Evolutionary conservation across 106 monocot species (phyloP).

Genomic region (Allium cepa): DNA sequence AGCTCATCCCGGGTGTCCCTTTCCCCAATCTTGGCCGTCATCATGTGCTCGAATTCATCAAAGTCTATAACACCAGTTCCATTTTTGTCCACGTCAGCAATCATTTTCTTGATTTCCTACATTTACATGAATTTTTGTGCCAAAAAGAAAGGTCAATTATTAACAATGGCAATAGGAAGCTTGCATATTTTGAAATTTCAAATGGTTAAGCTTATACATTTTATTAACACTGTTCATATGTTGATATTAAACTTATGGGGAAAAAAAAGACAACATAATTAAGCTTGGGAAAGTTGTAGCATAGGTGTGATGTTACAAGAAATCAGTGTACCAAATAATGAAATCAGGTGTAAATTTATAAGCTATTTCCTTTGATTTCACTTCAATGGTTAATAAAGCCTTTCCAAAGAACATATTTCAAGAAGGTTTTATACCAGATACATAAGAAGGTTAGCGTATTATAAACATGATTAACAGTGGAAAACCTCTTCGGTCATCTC

Average conservation of each 20-base stretch:
- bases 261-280: neutral
- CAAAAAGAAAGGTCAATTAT: neutral
- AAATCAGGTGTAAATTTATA: no score
- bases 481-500: conserved; percentile 80
- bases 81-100: conserved; percentile 96
- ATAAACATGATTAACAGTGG: neutral
- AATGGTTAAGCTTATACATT: neutral
- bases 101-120: conserved; percentile 86
- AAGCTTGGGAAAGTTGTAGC: neutral
- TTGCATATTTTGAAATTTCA: neutral
- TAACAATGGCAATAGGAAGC: neutral
- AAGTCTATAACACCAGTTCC: conserved; percentile 92
- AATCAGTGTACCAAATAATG: neutral
- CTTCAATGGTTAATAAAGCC: no score
- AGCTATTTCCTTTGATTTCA: no score
- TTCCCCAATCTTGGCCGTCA: conserved; percentile 95
- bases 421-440: neutral
- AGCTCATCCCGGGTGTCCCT: conserved; percentile 80
- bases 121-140: conserved; percentile 5
- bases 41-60: conserved; percentile 84
- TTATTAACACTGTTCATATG: no score
- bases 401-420: no score
- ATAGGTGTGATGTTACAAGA: neutral
- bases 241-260: no score
- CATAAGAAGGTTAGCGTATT: neutral